phyloP scores from a whole-genome alignment of 2,329 filamentous ascomycete genomes.

The Xylaria sp. region DNA sequence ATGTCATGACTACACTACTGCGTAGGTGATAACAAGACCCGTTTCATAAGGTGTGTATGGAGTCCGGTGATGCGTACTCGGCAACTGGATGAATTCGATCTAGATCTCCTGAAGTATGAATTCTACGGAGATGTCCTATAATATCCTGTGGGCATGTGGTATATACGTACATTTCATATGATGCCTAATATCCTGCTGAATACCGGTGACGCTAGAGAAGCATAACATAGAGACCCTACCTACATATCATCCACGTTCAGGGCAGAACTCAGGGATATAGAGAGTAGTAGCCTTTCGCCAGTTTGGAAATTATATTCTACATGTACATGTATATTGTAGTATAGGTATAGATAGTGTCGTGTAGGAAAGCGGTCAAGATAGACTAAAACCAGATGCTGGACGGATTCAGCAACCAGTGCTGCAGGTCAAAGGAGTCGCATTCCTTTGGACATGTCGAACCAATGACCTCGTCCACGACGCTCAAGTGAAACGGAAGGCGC shows the following conservation, averaged over 20 bases:
- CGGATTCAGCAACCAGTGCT: conserved; percentile 39
- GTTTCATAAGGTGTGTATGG: conserved; percentile 31
- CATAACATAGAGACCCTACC: conserved; percentile 21
- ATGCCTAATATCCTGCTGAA: conserved; percentile 6
- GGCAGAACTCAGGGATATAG: conserved; percentile 1
- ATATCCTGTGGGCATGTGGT: too few relatives aligned
- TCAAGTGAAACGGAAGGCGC: conserved; percentile 54
- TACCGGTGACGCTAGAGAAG: neutral
- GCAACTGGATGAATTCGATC: neutral
- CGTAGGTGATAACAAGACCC: conserved; percentile 23
- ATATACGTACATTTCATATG: neutral
- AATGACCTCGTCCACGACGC: conserved; percentile 42
- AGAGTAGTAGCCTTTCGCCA: conserved; percentile 21
- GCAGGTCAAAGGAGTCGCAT: conserved; percentile 55
- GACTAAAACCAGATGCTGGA: conserved; percentile 11
- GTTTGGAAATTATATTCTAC: conserved; percentile 39
- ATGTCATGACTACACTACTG: conserved; percentile 25
- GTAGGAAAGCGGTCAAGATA: conserved; percentile 26
- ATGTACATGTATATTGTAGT: too few relatives aligned
- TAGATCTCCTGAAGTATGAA: neutral
- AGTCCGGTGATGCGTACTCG: neutral
- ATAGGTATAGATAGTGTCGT: too few relatives aligned
- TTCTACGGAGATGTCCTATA: too few relatives aligned
- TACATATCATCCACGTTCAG: conserved; percentile 1
- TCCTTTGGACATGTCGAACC: conserved; percentile 38